Base-by-base conservation (phyloP, 148 eudicot genomes). In the Fagopyrum esculentum region DNA sequence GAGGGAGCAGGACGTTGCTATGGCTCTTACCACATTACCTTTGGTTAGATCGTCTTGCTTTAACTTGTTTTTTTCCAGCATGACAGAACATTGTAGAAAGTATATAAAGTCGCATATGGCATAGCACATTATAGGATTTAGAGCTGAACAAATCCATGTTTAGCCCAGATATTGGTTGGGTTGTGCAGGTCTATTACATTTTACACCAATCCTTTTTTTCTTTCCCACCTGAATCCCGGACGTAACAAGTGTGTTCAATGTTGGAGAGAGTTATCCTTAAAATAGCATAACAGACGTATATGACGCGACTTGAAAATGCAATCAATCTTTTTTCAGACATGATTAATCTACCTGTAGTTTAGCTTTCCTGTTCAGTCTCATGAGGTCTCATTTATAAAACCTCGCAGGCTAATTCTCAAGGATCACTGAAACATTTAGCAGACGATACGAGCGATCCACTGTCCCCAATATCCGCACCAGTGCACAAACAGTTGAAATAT, bases 401-500 rank as follows among this genome's bases (percentile, higher is more conserved):
- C 54, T 73, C 73, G 69, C 90, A 91, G 97, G 89, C 78, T 76
- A 89, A 83, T 72, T 77, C 86, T 73, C 87, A 84, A 73, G 88
- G 86, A 75, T 84, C 86, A 35, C 74, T 78, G 71, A 91, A 94
- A 78, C 90, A 88, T 83, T 82, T 79, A 8, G 92, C 83, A 44
- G 92, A 90, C 73, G 96, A 95, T 77, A 80, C 78, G 83, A 85
- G 86, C 78, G 89, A 83, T 72, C 92, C 91, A 17, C 74, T 88
- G 54, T 95, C 97, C 79, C 99, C 99, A 26, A 78, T 92, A 74
- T 82, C 94, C 44, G 85, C 82, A 56, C 97, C 97, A 61, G 98
- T 94, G 72, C 97, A 84, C 69, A 95, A 95, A 79, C 99, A 95
- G 84, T 87, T 95, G 73, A 95, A 95, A 76, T 95, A 90, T 81